Conservation (phyloP, 345 rosid species). For the Theobroma cacao region DNA sequence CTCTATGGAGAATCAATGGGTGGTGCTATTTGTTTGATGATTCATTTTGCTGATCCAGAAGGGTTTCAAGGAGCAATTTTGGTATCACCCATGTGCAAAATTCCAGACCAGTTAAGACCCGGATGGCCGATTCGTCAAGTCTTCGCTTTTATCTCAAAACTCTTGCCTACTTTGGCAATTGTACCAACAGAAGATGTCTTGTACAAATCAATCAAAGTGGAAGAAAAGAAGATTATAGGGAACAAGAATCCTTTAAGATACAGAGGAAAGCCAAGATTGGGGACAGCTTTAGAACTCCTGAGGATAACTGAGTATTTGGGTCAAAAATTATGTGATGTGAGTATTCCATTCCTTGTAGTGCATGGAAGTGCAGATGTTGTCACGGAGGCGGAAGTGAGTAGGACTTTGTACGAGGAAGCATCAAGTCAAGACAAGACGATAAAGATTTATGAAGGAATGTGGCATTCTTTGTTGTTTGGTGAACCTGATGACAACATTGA, state of each 20-base stretch:
- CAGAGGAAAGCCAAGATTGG: slow-evolving; percentile 72
- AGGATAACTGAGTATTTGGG: slow-evolving; percentile 61
- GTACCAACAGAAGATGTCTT: slow-evolving; percentile 71
- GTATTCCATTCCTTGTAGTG: neutral
- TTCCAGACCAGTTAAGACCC: slow-evolving; percentile 69
- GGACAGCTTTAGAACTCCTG: slow-evolving; percentile 67
- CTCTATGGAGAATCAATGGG: slow-evolving; percentile 87
- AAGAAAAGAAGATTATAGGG: slow-evolving; percentile 55
- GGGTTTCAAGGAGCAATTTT: slow-evolving; percentile 68
- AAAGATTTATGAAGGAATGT: slow-evolving; percentile 73
- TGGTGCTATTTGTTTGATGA: slow-evolving; percentile 62
- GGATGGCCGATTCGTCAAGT: slow-evolving; percentile 73
- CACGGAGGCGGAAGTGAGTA: slow-evolving; percentile 11
- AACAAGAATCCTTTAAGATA: slow-evolving; percentile 67
- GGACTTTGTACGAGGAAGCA: slow-evolving; percentile 1
- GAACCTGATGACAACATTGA: slow-evolving; percentile 76
- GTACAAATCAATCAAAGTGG: slow-evolving; percentile 55
- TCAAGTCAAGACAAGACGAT: slow-evolving; percentile 37
- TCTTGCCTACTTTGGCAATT: slow-evolving; percentile 73
- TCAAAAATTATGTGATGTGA: neutral
- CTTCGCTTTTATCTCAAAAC: slow-evolving; percentile 46
- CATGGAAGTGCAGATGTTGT: slow-evolving; percentile 18
- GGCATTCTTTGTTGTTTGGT: slow-evolving; percentile 88
- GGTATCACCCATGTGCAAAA: slow-evolving; percentile 87
- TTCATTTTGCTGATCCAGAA: slow-evolving; percentile 50